A percentile compares a stretch with the other conserved stretches of the same genome.
These are phyloP conservation scores for Flaveria trinervia DNA, from an alignment of 129 eudicot species.

Conservation along the genomic window DNA sequence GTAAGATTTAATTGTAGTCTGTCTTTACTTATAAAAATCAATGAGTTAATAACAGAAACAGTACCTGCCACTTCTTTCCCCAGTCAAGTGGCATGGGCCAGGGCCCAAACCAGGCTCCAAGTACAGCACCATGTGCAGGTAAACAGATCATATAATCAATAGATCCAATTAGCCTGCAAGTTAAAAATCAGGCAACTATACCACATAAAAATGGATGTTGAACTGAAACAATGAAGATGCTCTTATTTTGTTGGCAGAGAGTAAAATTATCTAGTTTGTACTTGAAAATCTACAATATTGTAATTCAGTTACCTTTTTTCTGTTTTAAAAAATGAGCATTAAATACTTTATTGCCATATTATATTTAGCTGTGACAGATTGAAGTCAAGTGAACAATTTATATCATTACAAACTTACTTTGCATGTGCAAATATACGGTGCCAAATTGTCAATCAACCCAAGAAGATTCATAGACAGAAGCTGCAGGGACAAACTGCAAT, in stretches of 20 bases:
- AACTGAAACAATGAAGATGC: neutral
- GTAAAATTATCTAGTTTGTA: neutral
- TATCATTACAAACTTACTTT: conserved; percentile 51
- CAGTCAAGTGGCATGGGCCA: conserved; percentile 24
- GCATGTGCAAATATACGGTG: conserved; percentile 66
- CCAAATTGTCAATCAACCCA: conserved; percentile 60
- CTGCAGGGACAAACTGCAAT: conserved; percentile 78
- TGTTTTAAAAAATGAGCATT: too few species aligned
- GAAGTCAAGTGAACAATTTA: conserved; percentile 20
- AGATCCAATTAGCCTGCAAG: conserved; percentile 52
- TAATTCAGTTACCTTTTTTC: too few species aligned
- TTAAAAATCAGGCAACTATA: conserved; percentile 1
- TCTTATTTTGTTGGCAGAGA: conserved; percentile 1
- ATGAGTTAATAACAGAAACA: neutral
- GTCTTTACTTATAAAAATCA: too few species aligned
- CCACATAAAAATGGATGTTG: neutral
- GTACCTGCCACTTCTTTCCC: conserved; percentile 98
- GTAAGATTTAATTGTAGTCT: too few species aligned
- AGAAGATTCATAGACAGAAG: conserved; percentile 74
- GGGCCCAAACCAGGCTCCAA: conserved; percentile 65
- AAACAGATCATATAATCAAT: conserved; percentile 68
- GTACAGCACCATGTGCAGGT: conserved; percentile 83
- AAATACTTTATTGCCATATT: neutral
- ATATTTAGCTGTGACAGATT: neutral
- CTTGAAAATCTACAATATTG: neutral